phyloP scores from a whole-genome alignment of 2,329 filamentous ascomycete species.

The Colletotrichum spaethianum region DNA sequence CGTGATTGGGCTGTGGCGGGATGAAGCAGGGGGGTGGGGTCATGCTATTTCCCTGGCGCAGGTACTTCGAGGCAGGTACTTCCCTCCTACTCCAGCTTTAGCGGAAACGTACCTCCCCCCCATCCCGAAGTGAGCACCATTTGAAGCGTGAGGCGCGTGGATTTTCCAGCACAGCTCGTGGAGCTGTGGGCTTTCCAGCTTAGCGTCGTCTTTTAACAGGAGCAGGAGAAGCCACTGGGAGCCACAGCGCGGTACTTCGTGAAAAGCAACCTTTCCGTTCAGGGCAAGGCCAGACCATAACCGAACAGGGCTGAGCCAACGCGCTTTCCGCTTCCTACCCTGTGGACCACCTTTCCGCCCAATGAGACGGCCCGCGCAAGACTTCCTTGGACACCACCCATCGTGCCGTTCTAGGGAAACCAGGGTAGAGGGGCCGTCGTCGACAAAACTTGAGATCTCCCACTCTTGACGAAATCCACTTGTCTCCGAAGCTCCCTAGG shows the following conservation, averaged over 20 bases:
- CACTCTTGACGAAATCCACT: not conserved
- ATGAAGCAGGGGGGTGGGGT: conserved; percentile 23
- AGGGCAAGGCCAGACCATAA: conserved; percentile 14
- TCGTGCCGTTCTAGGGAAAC: conserved; percentile 25
- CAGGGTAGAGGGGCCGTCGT: not conserved
- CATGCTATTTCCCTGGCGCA: conserved; percentile 33
- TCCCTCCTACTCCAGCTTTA: conserved; percentile 3
- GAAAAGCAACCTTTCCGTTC: conserved; percentile 4
- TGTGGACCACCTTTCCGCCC: conserved; percentile 4
- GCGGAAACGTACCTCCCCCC: conserved; percentile 4
- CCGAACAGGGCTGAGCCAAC: conserved; percentile 41
- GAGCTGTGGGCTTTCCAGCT: not conserved
- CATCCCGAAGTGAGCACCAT: conserved; percentile 18
- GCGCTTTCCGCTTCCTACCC: conserved; percentile 26
- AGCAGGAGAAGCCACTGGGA: not conserved
- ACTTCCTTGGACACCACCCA: conserved; percentile 4
- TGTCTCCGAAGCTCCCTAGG: not conserved
- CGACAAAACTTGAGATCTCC: conserved; percentile 1
- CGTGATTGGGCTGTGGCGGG: conserved; percentile 21
- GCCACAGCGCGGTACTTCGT: conserved; percentile 5
- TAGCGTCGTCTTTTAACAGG: conserved; percentile 1
- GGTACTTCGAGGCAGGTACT: conserved; percentile 21
- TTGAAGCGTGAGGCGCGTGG: conserved; percentile 17
- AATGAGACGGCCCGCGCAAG: conserved; percentile 23
- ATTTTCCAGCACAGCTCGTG: conserved; percentile 22